Base-by-base conservation (phyloP, 2,329 filamentous ascomycete genomes). In the Colletotrichum plurivorum region DNA sequence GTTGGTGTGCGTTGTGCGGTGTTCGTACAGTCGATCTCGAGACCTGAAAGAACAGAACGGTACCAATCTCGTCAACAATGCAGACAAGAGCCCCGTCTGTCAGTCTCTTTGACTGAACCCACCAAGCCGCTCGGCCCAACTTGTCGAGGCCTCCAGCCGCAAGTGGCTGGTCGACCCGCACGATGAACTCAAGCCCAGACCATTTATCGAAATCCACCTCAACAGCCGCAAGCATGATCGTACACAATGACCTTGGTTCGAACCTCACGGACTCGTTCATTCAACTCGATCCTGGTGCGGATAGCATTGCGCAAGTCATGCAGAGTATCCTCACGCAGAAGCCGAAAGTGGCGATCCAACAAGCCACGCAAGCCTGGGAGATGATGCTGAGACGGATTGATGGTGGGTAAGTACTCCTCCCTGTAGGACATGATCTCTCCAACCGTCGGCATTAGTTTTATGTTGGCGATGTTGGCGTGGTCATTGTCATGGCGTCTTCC, bases 291-390 rank as follows among this genome's bases (percentile, higher is more conserved):
- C 16, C 46, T 27, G 45, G 59, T 52, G 20, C 74, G 76, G 18
- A 83, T 75, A 1, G 81, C 81, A 71, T 88, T 84, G 45, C 85
- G 80, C 5, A 90, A 77, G 66, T 87, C 83, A 0, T 85, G 85
- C 2, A 89, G 78, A 0, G 84, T 87, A 71, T 90, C 87, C 74
- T 89, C 85, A 2, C 87, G 81, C 1, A 89, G 74, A 1, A 89
- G 81, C 16, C 88, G 82, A 56, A 90, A 90, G 62, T 89, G 83
- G 63, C 83, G 79, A 73, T 89, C 87, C 0, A 90, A 74, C 1
- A 87, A 80, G 2, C 87, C 85, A 5, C 75, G 76, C 12, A 85
- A 80, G 1, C 85, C 84, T 4, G 75, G 71, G 16, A 76, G n/a
- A 12, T 74, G 71, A 13, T 73, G 68, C 71, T 67, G 55, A 76